Percentiles rank a stretch among this genome's conserved stretches.
Conservation (phyloP, 2,329 filamentous ascomycete species). For the Aspergillus sp. region DNA sequence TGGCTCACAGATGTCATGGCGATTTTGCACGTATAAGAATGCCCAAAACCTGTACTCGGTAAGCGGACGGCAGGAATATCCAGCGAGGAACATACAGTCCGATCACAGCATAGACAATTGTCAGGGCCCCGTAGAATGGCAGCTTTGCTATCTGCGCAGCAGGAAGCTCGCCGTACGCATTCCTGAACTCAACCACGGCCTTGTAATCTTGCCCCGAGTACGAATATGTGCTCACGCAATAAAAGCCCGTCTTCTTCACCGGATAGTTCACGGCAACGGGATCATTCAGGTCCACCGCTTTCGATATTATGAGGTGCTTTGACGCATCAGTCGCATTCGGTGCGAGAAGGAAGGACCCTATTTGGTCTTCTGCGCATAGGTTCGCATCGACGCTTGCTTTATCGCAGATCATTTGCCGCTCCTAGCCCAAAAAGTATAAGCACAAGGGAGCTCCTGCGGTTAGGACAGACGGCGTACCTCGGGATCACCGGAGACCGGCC, state of each 20-base stretch:
- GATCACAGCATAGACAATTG: slow-evolving; percentile 85
- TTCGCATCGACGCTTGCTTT: slow-evolving; percentile 57
- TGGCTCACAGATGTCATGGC: slow-evolving; percentile 70
- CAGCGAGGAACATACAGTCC: slow-evolving; percentile 46
- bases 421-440: slow-evolving; percentile 25
- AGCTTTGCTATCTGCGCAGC: slow-evolving; percentile 94
- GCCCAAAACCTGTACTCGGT: slow-evolving; percentile 63
- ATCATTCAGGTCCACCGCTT: slow-evolving; percentile 72
- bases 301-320: slow-evolving; percentile 62
- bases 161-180: slow-evolving; percentile 90
- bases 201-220: slow-evolving; percentile 61
- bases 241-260: slow-evolving; percentile 87
- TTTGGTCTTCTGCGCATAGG: slow-evolving; percentile 65
- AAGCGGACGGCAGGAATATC: slow-evolving; percentile 6
- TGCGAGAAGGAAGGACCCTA: slow-evolving; percentile 75
- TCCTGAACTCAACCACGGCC: slow-evolving; percentile 82
- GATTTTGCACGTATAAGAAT: slow-evolving; percentile 90
- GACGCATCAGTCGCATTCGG: slow-evolving; percentile 65
- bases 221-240: slow-evolving; percentile 74
- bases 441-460: slow-evolving; percentile 10
- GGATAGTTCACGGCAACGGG: slow-evolving; percentile 65
- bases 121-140: slow-evolving; percentile 91
- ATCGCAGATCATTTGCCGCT: slow-evolving; percentile 68
- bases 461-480: slow-evolving; percentile 37
- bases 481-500: slow-evolving; percentile 47